These are phyloP conservation scores for Vaucheria bursata DNA, from an alignment of 352 stramenopile species.

Conservation along the genomic window DNA sequence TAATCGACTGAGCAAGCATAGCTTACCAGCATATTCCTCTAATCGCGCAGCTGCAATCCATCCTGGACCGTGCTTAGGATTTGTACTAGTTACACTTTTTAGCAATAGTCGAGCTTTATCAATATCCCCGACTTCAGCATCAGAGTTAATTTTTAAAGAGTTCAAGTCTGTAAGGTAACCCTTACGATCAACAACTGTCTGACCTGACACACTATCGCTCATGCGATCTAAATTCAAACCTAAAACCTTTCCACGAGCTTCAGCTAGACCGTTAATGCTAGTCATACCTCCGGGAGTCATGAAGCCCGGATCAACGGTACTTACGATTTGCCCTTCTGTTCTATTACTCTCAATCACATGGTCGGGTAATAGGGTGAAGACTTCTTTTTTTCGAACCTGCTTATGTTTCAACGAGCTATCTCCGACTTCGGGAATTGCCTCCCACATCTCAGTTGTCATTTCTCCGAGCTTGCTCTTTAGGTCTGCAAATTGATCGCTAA, in stretches of 20 bases:
- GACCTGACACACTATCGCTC: slow-evolving; percentile 84
- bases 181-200: slow-evolving; percentile 93
- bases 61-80: slow-evolving; percentile 92
- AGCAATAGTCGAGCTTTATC: slow-evolving; percentile 89
- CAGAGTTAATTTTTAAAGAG: slow-evolving; percentile 77
- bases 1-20: slow-evolving; percentile 78
- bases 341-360: slow-evolving; percentile 65
- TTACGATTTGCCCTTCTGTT: slow-evolving; percentile 11
- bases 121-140: slow-evolving; percentile 93
- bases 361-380: slow-evolving; percentile 89
- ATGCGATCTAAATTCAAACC: slow-evolving; percentile 92
- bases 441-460: slow-evolving; percentile 87
- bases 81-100: slow-evolving; percentile 90
- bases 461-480: slow-evolving; percentile 76
- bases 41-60: slow-evolving; percentile 97
- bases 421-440: slow-evolving; percentile 88
- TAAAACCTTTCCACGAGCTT: slow-evolving; percentile 80
- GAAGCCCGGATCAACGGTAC: neutral
- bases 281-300: slow-evolving; percentile 25
- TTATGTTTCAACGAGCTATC: slow-evolving; percentile 88
- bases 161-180: slow-evolving; percentile 96
- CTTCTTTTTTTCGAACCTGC: slow-evolving; percentile 79
- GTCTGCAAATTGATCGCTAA: slow-evolving; percentile 93
- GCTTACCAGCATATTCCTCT: slow-evolving; percentile 89
- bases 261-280: slow-evolving; percentile 34